These are phyloP conservation scores for Chaetomiaceae sp. DNA, from an alignment of 2,329 filamentous ascomycete species.

Conservation along the genomic window DNA sequence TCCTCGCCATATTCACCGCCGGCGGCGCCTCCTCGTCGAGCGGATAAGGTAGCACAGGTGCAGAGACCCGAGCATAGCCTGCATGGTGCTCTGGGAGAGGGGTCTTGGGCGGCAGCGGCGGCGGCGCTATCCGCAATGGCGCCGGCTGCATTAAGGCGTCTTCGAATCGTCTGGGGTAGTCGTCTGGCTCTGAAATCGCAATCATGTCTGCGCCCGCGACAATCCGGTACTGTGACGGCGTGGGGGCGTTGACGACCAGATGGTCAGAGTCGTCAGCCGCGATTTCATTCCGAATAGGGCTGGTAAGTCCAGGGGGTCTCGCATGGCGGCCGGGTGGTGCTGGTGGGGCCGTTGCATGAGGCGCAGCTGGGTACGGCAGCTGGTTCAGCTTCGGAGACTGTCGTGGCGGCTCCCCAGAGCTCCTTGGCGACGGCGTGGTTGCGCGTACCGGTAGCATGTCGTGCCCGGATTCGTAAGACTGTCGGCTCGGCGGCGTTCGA, in stretches of 20 bases:
- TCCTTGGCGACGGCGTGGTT: constrained; percentile 44
- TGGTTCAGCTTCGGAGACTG: constrained; percentile 25
- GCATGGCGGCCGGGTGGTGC: constrained; percentile 30
- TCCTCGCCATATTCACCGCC: constrained; percentile 76
- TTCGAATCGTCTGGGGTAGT: constrained; percentile 44
- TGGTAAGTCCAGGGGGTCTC: constrained; percentile 16
- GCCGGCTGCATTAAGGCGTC: constrained; percentile 25
- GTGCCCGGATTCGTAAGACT: constrained; percentile 53
- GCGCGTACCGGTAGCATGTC: constrained; percentile 44
- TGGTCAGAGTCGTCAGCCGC: constrained; percentile 45
- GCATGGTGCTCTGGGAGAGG: constrained; percentile 54
- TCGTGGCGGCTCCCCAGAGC: constrained; percentile 44
- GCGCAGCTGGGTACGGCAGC: constrained; percentile 26
- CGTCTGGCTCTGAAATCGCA: constrained; percentile 56
- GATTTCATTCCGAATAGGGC: constrained; percentile 23
- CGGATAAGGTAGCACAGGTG: constrained; percentile 65
- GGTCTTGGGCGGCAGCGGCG: constrained; percentile 73
- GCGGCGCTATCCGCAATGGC: constrained; percentile 52
- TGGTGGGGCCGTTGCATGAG: constrained; percentile 32
- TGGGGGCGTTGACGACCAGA: constrained; percentile 52
- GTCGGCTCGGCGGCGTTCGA: constrained; percentile 40
- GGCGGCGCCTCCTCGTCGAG: constrained; percentile 75
- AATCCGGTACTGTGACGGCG: constrained; percentile 53
- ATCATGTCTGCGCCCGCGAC: constrained; percentile 64
- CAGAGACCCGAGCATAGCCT: constrained; percentile 31